phyloP scores from a whole-genome alignment of 2,329 filamentous ascomycete genomes.

The Fusarium equiseti region DNA sequence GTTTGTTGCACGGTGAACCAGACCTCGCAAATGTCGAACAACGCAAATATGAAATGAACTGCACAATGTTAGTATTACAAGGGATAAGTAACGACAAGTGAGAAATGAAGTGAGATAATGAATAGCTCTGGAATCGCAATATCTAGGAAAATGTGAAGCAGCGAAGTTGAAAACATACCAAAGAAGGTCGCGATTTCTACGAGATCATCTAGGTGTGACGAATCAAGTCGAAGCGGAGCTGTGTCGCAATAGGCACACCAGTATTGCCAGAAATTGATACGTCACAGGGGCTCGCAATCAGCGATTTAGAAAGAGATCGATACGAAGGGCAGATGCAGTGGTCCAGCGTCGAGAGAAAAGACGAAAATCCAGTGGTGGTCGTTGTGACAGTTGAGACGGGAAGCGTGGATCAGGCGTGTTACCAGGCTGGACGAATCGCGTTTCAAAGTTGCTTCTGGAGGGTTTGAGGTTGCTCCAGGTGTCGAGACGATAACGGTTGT shows the following conservation, averaged over 20 bases:
- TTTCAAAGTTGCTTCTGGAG: constrained; percentile 47
- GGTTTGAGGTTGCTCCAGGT: constrained; percentile 37
- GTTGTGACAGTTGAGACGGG: constrained; percentile 20
- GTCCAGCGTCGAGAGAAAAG: constrained; percentile 29
- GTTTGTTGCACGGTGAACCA: constrained; percentile 44
- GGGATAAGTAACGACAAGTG: constrained; percentile 11
- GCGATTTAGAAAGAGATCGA: constrained; percentile 37
- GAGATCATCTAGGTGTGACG: constrained; percentile 12
- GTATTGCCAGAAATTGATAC: constrained; percentile 16
- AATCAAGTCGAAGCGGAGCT: constrained; percentile 3
- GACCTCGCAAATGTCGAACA: constrained; percentile 40
- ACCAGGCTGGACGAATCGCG: constrained; percentile 41
- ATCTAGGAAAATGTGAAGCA: constrained; percentile 16
- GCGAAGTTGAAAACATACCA: constrained; percentile 25
- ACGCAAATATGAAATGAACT: constrained; percentile 40
- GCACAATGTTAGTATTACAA: constrained; percentile 37
- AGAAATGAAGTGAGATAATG: constrained; percentile 37
- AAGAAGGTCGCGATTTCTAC: constrained; percentile 23
- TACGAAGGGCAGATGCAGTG: constrained; percentile 21
- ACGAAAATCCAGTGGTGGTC: constrained; percentile 28
- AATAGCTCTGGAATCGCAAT: constrained; percentile 24
- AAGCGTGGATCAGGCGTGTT: constrained; percentile 25
- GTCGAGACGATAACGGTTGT: constrained; percentile 32
- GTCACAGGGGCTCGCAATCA: constrained; percentile 39
- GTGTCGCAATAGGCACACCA: not conserved